Evolutionary conservation across 2,329 filamentous ascomycete genomes (phyloP).

Genomic region (Aspergillus pseudoglaucus): DNA sequence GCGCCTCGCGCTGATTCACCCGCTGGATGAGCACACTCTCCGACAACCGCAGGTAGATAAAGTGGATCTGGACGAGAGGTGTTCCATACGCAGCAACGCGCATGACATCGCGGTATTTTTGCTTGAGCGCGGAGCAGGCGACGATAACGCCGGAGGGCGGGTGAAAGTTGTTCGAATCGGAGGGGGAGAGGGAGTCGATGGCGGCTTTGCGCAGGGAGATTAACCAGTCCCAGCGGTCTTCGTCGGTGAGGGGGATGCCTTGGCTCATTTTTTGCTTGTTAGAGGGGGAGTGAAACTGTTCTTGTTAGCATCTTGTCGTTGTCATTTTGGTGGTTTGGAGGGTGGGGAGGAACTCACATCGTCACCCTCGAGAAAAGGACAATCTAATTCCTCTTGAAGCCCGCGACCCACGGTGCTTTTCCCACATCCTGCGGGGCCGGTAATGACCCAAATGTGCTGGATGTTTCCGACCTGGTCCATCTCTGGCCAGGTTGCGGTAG

Average conservation of each 20-base stretch:
- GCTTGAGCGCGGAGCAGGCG: conserved; percentile 92
- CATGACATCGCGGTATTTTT: conserved; percentile 92
- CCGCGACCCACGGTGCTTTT: conserved; percentile 69
- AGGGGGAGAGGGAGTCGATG: conserved; percentile 44
- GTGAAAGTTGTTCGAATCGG: conserved; percentile 30
- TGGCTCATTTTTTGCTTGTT: conserved; percentile 89
- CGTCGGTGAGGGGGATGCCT: conserved; percentile 79
- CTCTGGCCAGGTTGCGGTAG: conserved; percentile 11
- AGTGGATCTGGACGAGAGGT: conserved; percentile 71
- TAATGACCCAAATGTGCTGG: conserved; percentile 75
- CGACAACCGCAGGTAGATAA: conserved; percentile 79
- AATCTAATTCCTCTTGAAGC: conserved; percentile 54
- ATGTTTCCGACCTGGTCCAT: conserved; percentile 11
- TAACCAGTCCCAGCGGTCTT: conserved; percentile 97
- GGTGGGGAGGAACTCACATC: conserved; percentile 50
- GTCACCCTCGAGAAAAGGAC: conserved; percentile 73
- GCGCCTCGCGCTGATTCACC: conserved; percentile 66
- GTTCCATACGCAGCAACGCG: conserved; percentile 72
- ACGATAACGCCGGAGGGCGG: conserved; percentile 74
- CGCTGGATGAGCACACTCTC: conserved; percentile 70
- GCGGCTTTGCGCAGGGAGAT: conserved; percentile 63
- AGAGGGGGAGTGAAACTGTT: conserved; percentile 47
- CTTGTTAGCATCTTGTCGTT: not conserved
- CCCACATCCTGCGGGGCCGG: conserved; percentile 70
- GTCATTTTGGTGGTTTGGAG: not conserved